Conservation (phyloP, 2,329 filamentous ascomycete species). For the Epicoccum nigrum region DNA sequence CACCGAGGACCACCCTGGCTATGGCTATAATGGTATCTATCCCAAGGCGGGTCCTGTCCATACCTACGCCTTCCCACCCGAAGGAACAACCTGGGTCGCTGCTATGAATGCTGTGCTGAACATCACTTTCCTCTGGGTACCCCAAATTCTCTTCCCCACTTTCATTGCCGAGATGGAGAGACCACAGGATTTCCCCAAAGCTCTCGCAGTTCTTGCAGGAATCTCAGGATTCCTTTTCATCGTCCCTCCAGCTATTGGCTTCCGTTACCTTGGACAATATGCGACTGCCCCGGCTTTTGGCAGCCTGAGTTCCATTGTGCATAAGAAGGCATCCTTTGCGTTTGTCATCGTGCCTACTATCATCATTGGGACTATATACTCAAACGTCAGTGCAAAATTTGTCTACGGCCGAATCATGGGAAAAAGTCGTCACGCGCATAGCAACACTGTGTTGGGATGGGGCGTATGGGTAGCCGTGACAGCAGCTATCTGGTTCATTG, state of each 20-base stretch:
- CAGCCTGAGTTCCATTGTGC: constrained; percentile 72
- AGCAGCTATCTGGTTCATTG: constrained; percentile 74
- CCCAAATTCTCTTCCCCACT: constrained; percentile 88
- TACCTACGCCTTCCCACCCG: constrained; percentile 70
- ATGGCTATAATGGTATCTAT: constrained; percentile 63
- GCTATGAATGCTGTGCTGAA: constrained; percentile 90
- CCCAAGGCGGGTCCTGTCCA: constrained; percentile 63
- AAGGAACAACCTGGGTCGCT: constrained; percentile 76
- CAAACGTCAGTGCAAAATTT: constrained; percentile 86
- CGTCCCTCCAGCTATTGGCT: constrained; percentile 80
- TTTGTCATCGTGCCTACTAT: constrained; percentile 96
- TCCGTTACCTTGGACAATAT: constrained; percentile 86
- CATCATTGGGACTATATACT: constrained; percentile 87
- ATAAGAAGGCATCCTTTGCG: constrained; percentile 85
- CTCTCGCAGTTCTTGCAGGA: constrained; percentile 86
- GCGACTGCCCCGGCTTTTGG: constrained; percentile 86
- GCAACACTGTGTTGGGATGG: constrained; percentile 84
- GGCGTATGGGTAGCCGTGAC: constrained; percentile 76
- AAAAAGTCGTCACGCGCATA: constrained; percentile 76
- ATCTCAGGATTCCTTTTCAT: constrained; percentile 87
- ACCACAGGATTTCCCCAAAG: constrained; percentile 84
- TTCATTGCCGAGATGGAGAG: constrained; percentile 94
- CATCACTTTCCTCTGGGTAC: constrained; percentile 94
- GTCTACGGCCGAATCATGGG: constrained; percentile 87
- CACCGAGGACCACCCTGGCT: constrained; percentile 70